These are phyloP conservation scores for Fallopia convolvulus DNA, from an alignment of 148 eudicot genomes.

Conservation along the genomic window DNA sequence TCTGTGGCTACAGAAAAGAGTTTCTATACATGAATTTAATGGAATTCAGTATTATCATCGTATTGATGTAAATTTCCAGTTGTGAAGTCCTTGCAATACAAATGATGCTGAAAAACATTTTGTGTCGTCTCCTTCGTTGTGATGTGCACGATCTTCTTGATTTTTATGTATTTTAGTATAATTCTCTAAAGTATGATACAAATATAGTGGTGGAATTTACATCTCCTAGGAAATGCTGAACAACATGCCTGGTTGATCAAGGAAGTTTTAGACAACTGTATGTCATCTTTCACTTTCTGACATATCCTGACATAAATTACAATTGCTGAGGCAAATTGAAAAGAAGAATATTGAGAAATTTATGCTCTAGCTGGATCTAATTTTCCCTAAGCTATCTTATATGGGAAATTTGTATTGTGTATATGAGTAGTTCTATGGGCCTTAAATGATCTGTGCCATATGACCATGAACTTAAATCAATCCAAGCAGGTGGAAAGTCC, in stretches of 20 bases:
- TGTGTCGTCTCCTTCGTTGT: not conserved
- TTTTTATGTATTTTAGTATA: not conserved
- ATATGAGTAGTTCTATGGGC: not conserved
- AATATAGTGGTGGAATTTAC: not conserved
- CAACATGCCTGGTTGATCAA: not conserved
- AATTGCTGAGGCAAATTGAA: not conserved
- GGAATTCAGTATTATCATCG: not conserved
- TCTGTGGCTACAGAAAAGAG: not conserved
- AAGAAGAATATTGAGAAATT: not conserved
- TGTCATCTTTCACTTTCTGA: not conserved
- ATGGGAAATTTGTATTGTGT: not conserved
- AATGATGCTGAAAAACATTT: not conserved
- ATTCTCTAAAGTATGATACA: not conserved
- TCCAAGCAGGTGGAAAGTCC: not conserved
- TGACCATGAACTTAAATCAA: not conserved
- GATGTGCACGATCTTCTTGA: not conserved
- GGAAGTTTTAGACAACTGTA: not conserved
- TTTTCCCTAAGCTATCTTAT: not conserved
- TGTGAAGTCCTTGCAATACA: not conserved
- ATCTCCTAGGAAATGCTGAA: not conserved
- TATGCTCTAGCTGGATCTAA: not conserved
- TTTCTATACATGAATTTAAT: not conserved
- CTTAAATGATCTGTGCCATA: not conserved
- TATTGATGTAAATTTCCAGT: not conserved
- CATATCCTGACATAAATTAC: not conserved